Percentiles rank a stretch among this genome's conserved stretches.
Evolutionary conservation across 345 rosid genomes (phyloP).

Genomic region (Boechera retrofracta): DNA sequence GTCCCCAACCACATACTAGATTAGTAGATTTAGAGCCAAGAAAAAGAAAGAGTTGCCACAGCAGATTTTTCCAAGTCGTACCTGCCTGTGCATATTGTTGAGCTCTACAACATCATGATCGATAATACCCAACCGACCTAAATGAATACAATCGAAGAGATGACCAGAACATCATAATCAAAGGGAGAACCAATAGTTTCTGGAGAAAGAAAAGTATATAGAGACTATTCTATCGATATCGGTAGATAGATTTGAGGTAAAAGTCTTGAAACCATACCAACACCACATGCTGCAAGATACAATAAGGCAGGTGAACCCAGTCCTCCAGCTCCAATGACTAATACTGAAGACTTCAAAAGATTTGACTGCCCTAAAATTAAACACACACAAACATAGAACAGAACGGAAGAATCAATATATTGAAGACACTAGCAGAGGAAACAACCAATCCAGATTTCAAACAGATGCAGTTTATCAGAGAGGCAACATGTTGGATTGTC

Average conservation of each 20-base stretch:
- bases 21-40: neutral
- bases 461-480: neutral
- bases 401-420: neutral
- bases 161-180: neutral
- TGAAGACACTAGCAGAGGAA: neutral
- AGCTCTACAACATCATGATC: constrained; percentile 97
- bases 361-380: constrained; percentile 68
- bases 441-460: neutral
- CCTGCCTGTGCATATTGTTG: constrained; percentile 99
- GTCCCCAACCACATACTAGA: neutral
- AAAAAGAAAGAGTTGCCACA: constrained; percentile 23
- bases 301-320: constrained; percentile 88
- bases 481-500: no score
- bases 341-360: constrained; percentile 74
- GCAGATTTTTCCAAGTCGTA: constrained; percentile 36
- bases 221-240: neutral
- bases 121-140: constrained; percentile 90
- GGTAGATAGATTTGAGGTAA: constrained; percentile 8
- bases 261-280: constrained; percentile 55
- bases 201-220: neutral
- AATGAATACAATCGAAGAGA: constrained; percentile 13
- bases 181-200: neutral
- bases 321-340: constrained; percentile 97
- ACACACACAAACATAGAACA: constrained; percentile 13
- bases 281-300: constrained; percentile 93